A percentile compares a stretch with the other conserved stretches of the same genome.
These are phyloP conservation scores for Saccharomycopsis selenospora DNA, from an alignment of 805 yeast species.

Conservation along the genomic window DNA sequence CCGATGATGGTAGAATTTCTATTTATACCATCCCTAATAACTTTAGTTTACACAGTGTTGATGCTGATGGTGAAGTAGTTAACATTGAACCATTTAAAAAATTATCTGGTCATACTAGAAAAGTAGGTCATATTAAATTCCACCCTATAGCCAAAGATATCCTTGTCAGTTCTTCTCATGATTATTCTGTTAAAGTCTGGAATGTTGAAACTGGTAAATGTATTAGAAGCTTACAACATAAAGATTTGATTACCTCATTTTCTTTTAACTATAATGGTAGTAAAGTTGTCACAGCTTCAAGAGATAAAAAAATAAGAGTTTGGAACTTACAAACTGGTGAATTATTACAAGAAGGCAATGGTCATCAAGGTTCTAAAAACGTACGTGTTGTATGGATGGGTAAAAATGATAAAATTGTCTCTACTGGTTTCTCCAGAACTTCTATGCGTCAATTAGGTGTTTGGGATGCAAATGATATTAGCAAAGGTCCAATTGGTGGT, in stretches of 20 bases:
- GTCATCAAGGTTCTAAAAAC: constrained; percentile 90
- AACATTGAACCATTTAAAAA: constrained; percentile 68
- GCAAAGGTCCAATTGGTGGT: constrained; percentile 82
- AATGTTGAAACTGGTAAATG: constrained; percentile 69
- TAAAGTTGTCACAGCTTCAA: constrained; percentile 75
- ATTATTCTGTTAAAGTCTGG: constrained; percentile 90
- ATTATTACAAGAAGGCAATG: constrained; percentile 73
- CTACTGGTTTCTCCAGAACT: constrained; percentile 89
- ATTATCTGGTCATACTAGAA: constrained; percentile 81
- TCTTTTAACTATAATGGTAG: constrained; percentile 88
- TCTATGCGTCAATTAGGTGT: constrained; percentile 94
- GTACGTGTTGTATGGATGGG: constrained; percentile 90
- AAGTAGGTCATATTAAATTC: constrained; percentile 86
- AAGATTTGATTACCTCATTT: constrained; percentile 89
- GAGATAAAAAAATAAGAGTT: constrained; percentile 83
- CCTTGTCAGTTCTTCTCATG: constrained; percentile 84
- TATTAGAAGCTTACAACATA: constrained; percentile 69
- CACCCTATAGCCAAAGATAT: constrained; percentile 86
- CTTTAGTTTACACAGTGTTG: constrained; percentile 58
- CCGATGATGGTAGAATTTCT: constrained; percentile 75
- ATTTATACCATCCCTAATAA: constrained; percentile 84
- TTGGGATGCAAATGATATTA: constrained; percentile 77
- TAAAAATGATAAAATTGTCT: constrained; percentile 70
- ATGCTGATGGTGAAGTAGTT: constrained; percentile 47
- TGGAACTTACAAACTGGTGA: constrained; percentile 84